A percentile compares a stretch with the other conserved stretches of the same genome.
Conservation (phyloP, 1,284 basidiomycete genomes). For the Puccinia brachypodii region DNA sequence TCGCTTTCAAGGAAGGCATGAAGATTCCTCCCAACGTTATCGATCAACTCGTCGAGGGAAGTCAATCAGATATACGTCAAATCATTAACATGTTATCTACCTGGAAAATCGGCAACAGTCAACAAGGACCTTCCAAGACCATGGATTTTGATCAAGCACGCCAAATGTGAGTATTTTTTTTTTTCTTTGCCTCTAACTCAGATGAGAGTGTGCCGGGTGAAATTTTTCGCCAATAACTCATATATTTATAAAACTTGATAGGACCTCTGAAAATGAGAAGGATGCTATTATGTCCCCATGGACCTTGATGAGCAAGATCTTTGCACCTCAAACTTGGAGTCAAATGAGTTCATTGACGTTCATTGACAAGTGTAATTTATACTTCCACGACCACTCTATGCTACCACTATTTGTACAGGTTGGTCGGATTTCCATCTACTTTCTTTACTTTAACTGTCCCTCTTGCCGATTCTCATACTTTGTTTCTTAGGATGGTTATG, state of each 20-base stretch:
- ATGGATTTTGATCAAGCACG: constrained; percentile 92
- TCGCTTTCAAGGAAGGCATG: constrained; percentile 87
- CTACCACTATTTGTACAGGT: constrained; percentile 94
- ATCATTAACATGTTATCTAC: constrained; percentile 98
- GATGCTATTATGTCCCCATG: constrained; percentile 87
- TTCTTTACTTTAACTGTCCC: not conserved
- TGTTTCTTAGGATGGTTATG: constrained; percentile 75
- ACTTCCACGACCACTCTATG: constrained; percentile 93
- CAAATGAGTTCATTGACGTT: constrained; percentile 75
- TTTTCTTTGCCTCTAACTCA: not conserved
- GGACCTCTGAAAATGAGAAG: constrained; percentile 86
- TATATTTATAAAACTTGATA: constrained; percentile 56
- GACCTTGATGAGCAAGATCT: constrained; percentile 77
- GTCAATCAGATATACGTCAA: constrained; percentile 92
- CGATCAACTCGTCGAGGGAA: constrained; percentile 82
- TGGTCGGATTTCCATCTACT: constrained; percentile 35
- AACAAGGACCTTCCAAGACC: constrained; percentile 56
- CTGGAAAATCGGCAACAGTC: constrained; percentile 73
- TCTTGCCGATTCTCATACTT: not conserved
- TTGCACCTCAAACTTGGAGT: constrained; percentile 86
- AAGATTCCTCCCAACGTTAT: constrained; percentile 85
- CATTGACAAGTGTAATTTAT: constrained; percentile 89
- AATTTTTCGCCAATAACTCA: not conserved
- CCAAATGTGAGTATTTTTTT: constrained; percentile 63
- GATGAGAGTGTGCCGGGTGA: not conserved